Base-by-base conservation (phyloP, 2,329 filamentous ascomycete species). In the Fusarium mexicanum region DNA sequence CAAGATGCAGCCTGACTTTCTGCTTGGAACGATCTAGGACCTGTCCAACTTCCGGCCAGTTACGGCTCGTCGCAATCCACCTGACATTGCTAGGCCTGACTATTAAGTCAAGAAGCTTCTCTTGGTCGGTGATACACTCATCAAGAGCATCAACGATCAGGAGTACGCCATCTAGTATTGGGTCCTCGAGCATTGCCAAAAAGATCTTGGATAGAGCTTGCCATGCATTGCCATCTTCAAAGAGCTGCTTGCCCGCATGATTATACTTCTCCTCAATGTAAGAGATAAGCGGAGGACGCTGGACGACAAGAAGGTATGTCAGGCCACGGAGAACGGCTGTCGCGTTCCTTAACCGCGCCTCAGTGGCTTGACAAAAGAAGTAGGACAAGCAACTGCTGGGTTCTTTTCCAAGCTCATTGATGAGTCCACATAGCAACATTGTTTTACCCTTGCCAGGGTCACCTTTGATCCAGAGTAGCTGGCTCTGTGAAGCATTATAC, bases 301-400 rank as follows among this genome's bases (percentile, higher is more conserved):
- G 29, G 4, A 5, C 3, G 10, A 33, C 3, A 33, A 51, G 48
- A 18, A 33, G 29, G 16, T 51, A 51, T 5, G 33, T 24, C 2
- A 51, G 11, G 13, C 48, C 48, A 2, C 48, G 48, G 2, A 51
- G 29, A 2, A 51, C 48, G 0, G 48, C 29, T 10, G 11, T 33
- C 3, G 48, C 48, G 8, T 51, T 51, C 4, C 29, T 51, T 0
- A 51, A 18, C 0, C 29, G 29, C 5, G 11, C 29, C 18, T 51
- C 29, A 5, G 48, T 33, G 1, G 48, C 48, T 24, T 51, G 48
- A 1, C 48, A 51, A 14, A 51, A 51, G 48, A 51, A 51, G 22
- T 51, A 51, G 2, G 48, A 24, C 0, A 51, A 24, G 0, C 12
- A 0, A 0, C 0, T 9, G 10, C 4, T 0, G 0, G 7, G 7